phyloP scores from a whole-genome alignment of 371 early-diverging fungal species.

The Blakeslea trispora region DNA sequence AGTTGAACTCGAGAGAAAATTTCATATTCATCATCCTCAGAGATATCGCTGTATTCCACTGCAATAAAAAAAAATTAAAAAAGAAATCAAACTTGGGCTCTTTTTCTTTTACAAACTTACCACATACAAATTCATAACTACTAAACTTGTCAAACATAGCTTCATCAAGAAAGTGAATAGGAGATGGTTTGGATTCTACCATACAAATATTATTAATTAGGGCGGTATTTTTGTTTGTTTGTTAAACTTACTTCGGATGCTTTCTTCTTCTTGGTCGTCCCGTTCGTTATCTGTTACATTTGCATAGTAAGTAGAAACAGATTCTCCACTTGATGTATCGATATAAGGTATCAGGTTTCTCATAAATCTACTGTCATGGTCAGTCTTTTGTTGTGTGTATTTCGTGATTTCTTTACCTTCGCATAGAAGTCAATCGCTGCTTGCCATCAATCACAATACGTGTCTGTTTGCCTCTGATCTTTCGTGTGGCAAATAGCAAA shows the following conservation, averaged over 20 bases:
- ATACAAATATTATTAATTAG: too few relatives aligned
- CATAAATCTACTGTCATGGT: slow-evolving; percentile 36
- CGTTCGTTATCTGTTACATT: slow-evolving; percentile 4
- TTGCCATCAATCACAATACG: slow-evolving; percentile 45
- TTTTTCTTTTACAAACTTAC: slow-evolving; percentile 19
- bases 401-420: slow-evolving; percentile 16
- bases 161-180: neutral
- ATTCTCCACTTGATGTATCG: slow-evolving; percentile 11
- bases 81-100: neutral
- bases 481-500: slow-evolving; percentile 28
- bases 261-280: neutral
- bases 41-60: slow-evolving; percentile 35
- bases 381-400: neutral
- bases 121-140: slow-evolving; percentile 23
- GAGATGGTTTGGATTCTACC: neutral
- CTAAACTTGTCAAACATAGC: slow-evolving; percentile 22
- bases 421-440: slow-evolving; percentile 37
- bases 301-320: slow-evolving; percentile 15
- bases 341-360: slow-evolving; percentile 36
- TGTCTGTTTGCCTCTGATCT: slow-evolving; percentile 3
- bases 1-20: slow-evolving; percentile 42
- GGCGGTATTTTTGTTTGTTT: too few relatives aligned
- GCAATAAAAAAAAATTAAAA: neutral
- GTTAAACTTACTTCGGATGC: neutral
- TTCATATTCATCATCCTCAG: slow-evolving; percentile 37